These are phyloP conservation scores for Neurospora sp. DNA, from an alignment of 495 filamentous ascomycete genomes.

Conservation along the genomic window DNA sequence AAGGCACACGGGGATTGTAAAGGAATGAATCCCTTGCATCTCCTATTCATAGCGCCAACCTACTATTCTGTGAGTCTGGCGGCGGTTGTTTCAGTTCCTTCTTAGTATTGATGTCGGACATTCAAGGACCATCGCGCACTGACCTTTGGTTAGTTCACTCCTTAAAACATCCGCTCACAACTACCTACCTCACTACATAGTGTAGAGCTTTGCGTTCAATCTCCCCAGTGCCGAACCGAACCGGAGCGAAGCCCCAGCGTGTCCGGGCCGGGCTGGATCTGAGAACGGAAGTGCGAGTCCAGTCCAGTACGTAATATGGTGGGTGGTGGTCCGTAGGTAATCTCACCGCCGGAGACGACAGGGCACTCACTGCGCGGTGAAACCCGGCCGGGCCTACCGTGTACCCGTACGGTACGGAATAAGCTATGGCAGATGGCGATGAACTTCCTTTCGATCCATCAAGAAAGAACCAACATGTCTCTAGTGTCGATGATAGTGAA, in stretches of 20 bases:
- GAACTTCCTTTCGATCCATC: not conserved
- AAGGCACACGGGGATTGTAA: not conserved
- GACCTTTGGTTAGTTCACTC: not conserved
- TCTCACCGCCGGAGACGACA: not conserved
- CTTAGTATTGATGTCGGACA: not conserved
- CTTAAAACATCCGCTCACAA: not conserved
- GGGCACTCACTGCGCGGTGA: not conserved
- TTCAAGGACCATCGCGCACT: not conserved
- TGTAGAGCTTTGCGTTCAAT: not conserved
- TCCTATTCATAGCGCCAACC: not conserved
- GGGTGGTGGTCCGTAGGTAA: not conserved
- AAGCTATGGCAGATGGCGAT: not conserved
- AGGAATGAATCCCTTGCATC: not conserved
- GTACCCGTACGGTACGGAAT: not conserved
- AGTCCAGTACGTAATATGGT: not conserved
- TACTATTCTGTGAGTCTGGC: not conserved
- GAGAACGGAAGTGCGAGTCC: not conserved
- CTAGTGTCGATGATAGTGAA: not conserved
- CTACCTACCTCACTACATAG: not conserved
- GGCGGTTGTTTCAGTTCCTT: not conserved
- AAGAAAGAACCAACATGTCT: not conserved
- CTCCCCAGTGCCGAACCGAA: not conserved
- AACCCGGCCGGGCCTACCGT: not conserved
- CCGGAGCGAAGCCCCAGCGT: not conserved
- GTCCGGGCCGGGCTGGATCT: not conserved